A percentile compares a stretch with the other conserved stretches of the same genome.
Conservation (phyloP, 2,329 filamentous ascomycete genomes). For the Talaromyces verruculosus region DNA sequence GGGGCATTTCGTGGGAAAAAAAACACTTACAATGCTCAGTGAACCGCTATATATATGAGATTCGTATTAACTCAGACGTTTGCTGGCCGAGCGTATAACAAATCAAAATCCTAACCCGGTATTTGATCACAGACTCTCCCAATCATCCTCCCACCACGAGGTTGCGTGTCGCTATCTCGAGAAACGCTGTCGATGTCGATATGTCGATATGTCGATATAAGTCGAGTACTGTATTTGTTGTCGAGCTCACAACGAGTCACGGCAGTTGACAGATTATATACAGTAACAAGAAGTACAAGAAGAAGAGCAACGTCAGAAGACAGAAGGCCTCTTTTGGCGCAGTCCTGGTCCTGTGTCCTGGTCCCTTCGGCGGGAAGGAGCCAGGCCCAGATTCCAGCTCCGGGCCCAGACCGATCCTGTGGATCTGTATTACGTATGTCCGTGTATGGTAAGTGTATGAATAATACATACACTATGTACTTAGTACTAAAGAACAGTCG, state of each 20-base stretch:
- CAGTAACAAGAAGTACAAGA: not conserved
- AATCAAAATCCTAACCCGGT: not conserved
- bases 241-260: not conserved
- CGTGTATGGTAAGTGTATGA: not conserved
- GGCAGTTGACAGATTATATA: not conserved
- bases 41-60: not conserved
- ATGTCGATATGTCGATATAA: not conserved
- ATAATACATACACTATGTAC: not conserved
- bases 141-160: not conserved
- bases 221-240: not conserved
- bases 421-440: not conserved
- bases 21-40: not conserved
- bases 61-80: not conserved
- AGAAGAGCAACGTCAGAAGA: not conserved
- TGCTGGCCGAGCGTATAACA: not conserved
- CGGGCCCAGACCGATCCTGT: constrained; percentile 12
- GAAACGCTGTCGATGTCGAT: not conserved
- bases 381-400: constrained; percentile 12
- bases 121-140: not conserved
- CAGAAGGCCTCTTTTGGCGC: not conserved
- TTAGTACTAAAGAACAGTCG: too few species aligned
- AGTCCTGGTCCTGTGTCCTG: not conserved
- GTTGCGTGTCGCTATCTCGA: not conserved
- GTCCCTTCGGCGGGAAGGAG: not conserved
- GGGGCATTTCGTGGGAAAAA: not conserved